Conservation (phyloP, 2,329 filamentous ascomycete genomes). For the Claviceps purpurea region DNA sequence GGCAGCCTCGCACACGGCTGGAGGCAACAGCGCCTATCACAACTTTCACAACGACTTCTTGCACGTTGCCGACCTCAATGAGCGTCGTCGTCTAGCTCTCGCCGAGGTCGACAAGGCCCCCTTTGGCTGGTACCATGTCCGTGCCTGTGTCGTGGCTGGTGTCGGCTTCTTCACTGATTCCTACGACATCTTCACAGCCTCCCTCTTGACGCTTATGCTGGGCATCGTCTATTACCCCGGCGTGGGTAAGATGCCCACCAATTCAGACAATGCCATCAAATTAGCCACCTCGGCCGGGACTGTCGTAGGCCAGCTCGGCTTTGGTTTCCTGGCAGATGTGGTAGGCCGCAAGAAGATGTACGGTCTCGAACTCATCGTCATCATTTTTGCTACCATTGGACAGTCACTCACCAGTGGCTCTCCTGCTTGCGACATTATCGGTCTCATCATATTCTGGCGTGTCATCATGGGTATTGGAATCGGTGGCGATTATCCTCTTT, state of each 20-base stretch:
- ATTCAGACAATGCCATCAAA: conserved; percentile 71
- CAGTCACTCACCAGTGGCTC: conserved; percentile 55
- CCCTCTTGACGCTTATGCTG: conserved; percentile 60
- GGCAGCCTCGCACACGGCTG: conserved; percentile 34
- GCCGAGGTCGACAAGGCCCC: conserved; percentile 71
- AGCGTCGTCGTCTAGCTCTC: conserved; percentile 65
- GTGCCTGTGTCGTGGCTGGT: conserved; percentile 64
- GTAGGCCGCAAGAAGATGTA: conserved; percentile 62
- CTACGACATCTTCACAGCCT: conserved; percentile 71
- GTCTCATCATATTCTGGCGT: conserved; percentile 67
- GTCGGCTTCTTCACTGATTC: conserved; percentile 85
- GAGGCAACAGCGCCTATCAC: conserved; percentile 59
- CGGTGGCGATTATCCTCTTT: conserved; percentile 59
- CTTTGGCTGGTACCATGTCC: conserved; percentile 75
- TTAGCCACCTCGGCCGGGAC: conserved; percentile 73
- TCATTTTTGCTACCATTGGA: conserved; percentile 65
- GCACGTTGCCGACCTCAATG: conserved; percentile 56
- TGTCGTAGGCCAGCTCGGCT: conserved; percentile 68
- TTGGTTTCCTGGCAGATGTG: conserved; percentile 65
- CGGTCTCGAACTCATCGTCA: conserved; percentile 66
- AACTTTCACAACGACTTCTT: conserved; percentile 65
- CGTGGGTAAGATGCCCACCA: conserved; percentile 46
- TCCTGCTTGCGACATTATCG: conserved; percentile 47
- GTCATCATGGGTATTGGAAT: conserved; percentile 48
- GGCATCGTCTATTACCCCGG: conserved; percentile 62